Percentiles rank a stretch among this genome's conserved stretches.
These are phyloP conservation scores for Adiantum capillusveneris DNA, from an alignment of 75 land plant genomes.

Conservation along the genomic window DNA sequence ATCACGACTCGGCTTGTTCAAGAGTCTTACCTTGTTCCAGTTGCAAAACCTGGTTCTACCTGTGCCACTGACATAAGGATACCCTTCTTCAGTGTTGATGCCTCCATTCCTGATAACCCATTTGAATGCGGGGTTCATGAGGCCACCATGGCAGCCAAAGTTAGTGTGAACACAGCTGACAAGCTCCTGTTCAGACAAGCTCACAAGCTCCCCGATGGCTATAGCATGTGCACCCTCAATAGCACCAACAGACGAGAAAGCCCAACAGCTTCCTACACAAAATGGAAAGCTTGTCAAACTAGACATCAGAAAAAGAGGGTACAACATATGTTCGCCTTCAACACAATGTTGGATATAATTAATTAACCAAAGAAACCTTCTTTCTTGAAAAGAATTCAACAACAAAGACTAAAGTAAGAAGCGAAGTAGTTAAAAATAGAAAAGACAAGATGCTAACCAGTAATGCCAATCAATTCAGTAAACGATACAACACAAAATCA, in stretches of 20 bases:
- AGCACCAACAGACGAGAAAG: slow-evolving; percentile 80
- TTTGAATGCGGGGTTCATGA: slow-evolving; percentile 76
- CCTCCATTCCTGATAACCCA: slow-evolving; percentile 68
- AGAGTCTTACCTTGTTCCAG: not conserved
- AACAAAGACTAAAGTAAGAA: too few species aligned
- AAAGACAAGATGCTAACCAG: too few species aligned
- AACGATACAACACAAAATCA: too few species aligned
- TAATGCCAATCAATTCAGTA: too few species aligned
- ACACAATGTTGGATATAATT: too few species aligned
- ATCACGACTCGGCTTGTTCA: too few species aligned
- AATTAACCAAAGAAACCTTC: too few species aligned
- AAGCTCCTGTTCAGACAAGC: slow-evolving; percentile 81
- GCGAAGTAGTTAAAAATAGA: too few species aligned
- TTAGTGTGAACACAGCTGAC: slow-evolving; percentile 60
- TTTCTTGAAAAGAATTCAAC: too few species aligned
- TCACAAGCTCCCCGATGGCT: slow-evolving; percentile 53
- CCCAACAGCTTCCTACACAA: slow-evolving; percentile 92
- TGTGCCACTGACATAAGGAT: slow-evolving; percentile 39
- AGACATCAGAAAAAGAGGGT: too few species aligned
- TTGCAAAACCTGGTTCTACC: slow-evolving; percentile 4
- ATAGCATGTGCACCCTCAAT: slow-evolving; percentile 74
- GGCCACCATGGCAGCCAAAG: slow-evolving; percentile 73
- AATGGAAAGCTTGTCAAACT: too few species aligned
- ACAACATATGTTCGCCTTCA: too few species aligned
- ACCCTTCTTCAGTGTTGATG: slow-evolving; percentile 66